Base-by-base conservation (phyloP, 768 basidiomycete genomes). In the Crassisporium funariophilum region DNA sequence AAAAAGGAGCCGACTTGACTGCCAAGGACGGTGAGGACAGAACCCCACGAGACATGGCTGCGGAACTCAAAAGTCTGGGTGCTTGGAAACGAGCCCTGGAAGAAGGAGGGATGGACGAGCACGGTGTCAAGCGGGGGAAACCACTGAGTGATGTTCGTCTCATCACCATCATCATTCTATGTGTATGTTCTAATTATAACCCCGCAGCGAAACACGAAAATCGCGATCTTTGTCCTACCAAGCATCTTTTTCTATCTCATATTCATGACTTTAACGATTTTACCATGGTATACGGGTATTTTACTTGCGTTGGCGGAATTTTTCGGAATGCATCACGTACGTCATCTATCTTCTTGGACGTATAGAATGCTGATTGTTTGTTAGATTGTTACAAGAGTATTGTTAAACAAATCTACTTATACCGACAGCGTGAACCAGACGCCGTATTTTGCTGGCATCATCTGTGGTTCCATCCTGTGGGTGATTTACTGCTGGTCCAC, bases 391-490 rank as follows among this genome's bases (percentile, higher is more conserved):
- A 90, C 88, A 5, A 86, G 89, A 12, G 90, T 93, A 5, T 74
- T 97, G 4, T 75, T 95, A 35, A 91, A 91, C 66, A 85, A 87
- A 59, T 75, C 81, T 23, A 85, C 81, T 3, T 88, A 91, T 55
- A 90, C 88, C 8, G 91, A 92, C 50, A 84, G 81, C 35, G 83
- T 98, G 35, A 85, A 83, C 21, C 81, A 84, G 54, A 92, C 90
- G 46, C 95, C 95, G 0, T 97, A 98, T 68, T 95, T 98, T 58
- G 83, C 91, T 1, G 88, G 91, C 8, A 92, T 99, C 52, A 97
- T 99, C 46, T 77, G 72, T 35, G 91, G 76, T 2, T 90, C 88
- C 3, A 79, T 98, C 61, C 61, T 93, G 27, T 97, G 93, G 92
- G 91, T 95, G 6, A 74, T 79, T 2, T 92, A 81, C 45, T 81